Base-by-base conservation (phyloP, 2,329 filamentous ascomycete species). In the Cryphonectria parasitica region DNA sequence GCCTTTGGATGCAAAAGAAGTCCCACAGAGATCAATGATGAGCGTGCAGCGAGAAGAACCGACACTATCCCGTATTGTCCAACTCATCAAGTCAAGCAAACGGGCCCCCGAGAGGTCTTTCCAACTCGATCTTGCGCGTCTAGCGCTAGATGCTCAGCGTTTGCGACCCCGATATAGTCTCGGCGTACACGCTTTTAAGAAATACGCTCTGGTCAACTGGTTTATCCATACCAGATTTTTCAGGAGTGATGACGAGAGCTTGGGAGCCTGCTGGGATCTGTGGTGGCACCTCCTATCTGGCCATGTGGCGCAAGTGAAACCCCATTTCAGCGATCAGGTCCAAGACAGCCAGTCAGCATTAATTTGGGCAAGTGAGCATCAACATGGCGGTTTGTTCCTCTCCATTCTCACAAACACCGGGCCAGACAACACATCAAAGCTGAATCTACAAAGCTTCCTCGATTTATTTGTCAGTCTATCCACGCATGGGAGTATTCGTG, bases 301-400 rank as follows among this genome's bases (percentile, higher is more conserved):
- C 13, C 3, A 28, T 5, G 36, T 43, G 25, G 22, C n/a, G 34
- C 15, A 11, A 22, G 34, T 36, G 3, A 25, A n/a, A 17, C 22
- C 22, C 3, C 60, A 36, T 41, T 63, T 43, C 22, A 15, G 10
- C 0, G 36, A 63, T 25, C 60, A 22, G 34, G 2, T 7, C 4
- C 13, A 28, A 11, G 39, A 41, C 60, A 43, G 22, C 31, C 13
- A n/a, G 17, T 7, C 31, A 39, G 36, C 60, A 41, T 28, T 63
- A 25, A 4, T 10, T 22, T 63, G 60, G 60, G 60, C 60, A 25
- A 41, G 3, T 63, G 60, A 39, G 5, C 60, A 41, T 41, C 4
- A 15, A n/a, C 60, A 63, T 43, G 31, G 60, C 60, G 22, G 22
- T 13, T 25, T 63, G 36, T 63, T 63, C 39, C 36, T 63, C 60